Conservation (phyloP, 2,329 filamentous ascomycete species). For the Sporothrix pseudoabietina region DNA sequence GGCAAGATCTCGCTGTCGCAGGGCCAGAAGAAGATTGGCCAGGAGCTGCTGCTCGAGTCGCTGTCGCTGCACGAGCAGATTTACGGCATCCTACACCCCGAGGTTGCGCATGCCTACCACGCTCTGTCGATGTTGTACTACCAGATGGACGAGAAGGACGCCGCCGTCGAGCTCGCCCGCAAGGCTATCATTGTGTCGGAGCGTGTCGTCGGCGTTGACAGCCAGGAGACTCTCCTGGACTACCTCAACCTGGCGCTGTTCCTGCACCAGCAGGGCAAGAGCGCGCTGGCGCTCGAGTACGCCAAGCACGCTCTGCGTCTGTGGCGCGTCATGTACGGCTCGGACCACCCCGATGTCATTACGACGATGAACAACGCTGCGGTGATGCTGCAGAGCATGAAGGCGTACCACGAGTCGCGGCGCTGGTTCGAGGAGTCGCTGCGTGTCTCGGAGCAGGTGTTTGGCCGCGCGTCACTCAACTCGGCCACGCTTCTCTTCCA, state of each 20-base stretch:
- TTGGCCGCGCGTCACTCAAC: conserved; percentile 87
- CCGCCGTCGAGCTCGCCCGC: conserved; percentile 89
- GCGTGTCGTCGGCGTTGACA: conserved; percentile 89
- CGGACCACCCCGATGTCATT: conserved; percentile 93
- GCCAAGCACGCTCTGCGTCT: conserved; percentile 90
- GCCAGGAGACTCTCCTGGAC: conserved; percentile 87
- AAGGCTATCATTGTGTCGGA: conserved; percentile 97
- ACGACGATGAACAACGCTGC: conserved; percentile 98
- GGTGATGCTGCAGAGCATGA: conserved; percentile 95
- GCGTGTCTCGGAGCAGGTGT: conserved; percentile 83
- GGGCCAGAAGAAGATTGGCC: conserved; percentile 91
- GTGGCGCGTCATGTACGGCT: conserved; percentile 96
- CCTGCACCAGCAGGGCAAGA: conserved; percentile 89
- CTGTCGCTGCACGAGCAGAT: conserved; percentile 97
- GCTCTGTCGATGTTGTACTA: conserved; percentile 95
- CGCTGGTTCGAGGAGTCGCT: conserved; percentile 96
- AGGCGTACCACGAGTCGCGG: conserved; percentile 91
- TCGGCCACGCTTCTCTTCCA: conserved; percentile 96
- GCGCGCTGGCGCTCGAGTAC: conserved; percentile 81
- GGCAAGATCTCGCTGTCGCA: conserved; percentile 95
- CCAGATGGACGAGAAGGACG: conserved; percentile 95
- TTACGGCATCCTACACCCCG: conserved; percentile 94
- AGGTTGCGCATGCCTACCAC: conserved; percentile 94
- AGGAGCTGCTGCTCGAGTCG: conserved; percentile 94
- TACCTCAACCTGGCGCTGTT: conserved; percentile 96